Evolutionary conservation across 768 basidiomycete species (phyloP).

Genomic region (Tylopilus plumbeoviolaceoides): DNA sequence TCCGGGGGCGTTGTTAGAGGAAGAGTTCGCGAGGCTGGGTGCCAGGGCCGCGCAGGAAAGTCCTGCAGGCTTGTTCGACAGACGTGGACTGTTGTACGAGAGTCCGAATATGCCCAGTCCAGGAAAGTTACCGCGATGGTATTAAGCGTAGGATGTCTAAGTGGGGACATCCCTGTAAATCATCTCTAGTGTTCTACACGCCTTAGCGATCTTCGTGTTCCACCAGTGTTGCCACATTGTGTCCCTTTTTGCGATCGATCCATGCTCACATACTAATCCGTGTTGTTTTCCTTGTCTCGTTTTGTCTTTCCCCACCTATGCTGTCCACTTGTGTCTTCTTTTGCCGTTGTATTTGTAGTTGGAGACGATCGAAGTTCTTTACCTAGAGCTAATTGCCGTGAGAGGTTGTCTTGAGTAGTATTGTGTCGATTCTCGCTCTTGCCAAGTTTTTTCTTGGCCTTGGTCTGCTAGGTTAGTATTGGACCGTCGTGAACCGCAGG

Average conservation of each 20-base stretch:
- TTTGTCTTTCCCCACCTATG: constrained; percentile 8
- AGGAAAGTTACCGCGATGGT: constrained; percentile 50
- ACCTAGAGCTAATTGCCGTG: not conserved
- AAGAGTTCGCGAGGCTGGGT: constrained; percentile 60
- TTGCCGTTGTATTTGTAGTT: constrained; percentile 1
- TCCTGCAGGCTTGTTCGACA: constrained; percentile 65
- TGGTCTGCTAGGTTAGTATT: not conserved
- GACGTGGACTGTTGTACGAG: constrained; percentile 59
- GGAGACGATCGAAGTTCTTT: not conserved
- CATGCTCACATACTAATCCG: not conserved
- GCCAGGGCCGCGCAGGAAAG: constrained; percentile 47
- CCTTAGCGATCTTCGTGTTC: not conserved
- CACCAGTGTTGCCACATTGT: not conserved
- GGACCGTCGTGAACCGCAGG: not conserved
- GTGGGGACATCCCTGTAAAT: not conserved
- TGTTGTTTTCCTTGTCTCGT: constrained; percentile 5
- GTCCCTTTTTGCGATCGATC: not conserved
- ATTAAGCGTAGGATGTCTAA: constrained; percentile 24
- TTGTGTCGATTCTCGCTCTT: not conserved
- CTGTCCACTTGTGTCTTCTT: not conserved
- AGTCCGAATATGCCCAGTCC: constrained; percentile 66
- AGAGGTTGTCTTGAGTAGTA: constrained; percentile 5
- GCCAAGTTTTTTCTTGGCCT: not conserved
- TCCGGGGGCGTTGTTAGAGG: constrained; percentile 62
- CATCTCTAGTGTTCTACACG: too few relatives aligned